A percentile compares a stretch with the other conserved stretches of the same genome.
These are phyloP conservation scores for Melaleuca alternifolia DNA, from an alignment of 345 rosid species.

Conservation along the genomic window DNA sequence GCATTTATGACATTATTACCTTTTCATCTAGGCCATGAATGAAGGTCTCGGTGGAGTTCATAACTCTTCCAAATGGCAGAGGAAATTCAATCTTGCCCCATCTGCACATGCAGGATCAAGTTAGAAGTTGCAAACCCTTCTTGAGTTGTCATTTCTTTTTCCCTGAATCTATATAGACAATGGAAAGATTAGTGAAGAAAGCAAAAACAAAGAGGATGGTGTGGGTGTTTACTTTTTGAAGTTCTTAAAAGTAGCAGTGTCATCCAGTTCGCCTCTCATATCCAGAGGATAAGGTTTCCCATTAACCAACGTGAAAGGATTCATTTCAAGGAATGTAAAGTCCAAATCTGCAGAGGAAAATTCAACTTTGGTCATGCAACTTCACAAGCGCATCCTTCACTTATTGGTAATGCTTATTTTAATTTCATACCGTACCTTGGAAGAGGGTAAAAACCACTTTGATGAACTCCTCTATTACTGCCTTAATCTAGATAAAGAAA, in stretches of 20 bases:
- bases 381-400: neutral
- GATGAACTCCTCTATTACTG: constrained; percentile 60
- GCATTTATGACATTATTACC: constrained; percentile 21
- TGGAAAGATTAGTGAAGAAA: neutral
- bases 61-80: constrained; percentile 89
- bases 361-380: neutral
- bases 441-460: constrained; percentile 62
- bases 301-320: constrained; percentile 83
- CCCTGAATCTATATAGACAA: neutral
- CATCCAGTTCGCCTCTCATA: constrained; percentile 98
- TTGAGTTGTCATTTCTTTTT: neutral
- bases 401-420: neutral
- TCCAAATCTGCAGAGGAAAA: constrained; percentile 55
- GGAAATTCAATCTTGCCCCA: constrained; percentile 95
- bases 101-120: constrained; percentile 21
- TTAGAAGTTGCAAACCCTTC: neutral
- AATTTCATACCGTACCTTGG: constrained; percentile 40
- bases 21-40: constrained; percentile 95
- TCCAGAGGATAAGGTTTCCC: constrained; percentile 97
- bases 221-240: constrained; percentile 56
- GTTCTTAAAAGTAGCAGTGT: constrained; percentile 96
- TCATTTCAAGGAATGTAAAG: constrained; percentile 98
- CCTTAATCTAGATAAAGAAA: constrained; percentile 39
- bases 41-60: constrained; percentile 81
- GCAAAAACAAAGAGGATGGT: constrained; percentile 1